Percentiles rank a stretch among this genome's conserved stretches.
Conservation (phyloP, 768 basidiomycete species). For the Trametes elegans region DNA sequence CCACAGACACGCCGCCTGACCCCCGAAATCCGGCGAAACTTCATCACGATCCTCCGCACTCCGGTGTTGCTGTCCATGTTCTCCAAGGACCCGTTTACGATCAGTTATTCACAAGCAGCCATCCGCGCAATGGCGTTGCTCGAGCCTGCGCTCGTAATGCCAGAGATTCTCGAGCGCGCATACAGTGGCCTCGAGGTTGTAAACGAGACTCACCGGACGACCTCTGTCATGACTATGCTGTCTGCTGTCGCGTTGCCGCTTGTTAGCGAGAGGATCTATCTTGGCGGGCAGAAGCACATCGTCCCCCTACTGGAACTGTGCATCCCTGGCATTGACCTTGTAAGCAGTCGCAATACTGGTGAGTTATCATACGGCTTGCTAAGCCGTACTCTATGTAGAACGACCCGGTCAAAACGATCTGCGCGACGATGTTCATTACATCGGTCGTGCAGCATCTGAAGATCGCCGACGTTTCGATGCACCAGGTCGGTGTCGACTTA, state of each 20-base stretch:
- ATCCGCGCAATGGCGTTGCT: slow-evolving; percentile 75
- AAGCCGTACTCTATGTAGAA: slow-evolving; percentile 44
- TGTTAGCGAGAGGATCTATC: slow-evolving; percentile 74
- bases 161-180: slow-evolving; percentile 85
- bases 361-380: neutral
- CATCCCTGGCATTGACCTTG: slow-evolving; percentile 89
- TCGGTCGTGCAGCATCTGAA: slow-evolving; percentile 73
- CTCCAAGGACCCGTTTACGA: slow-evolving; percentile 78
- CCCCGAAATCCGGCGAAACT: slow-evolving; percentile 71
- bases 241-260: slow-evolving; percentile 74
- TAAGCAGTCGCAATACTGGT: slow-evolving; percentile 34
- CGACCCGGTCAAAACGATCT: slow-evolving; percentile 77
- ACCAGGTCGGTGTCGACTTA: slow-evolving; percentile 54
- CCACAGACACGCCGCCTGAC: slow-evolving; percentile 74
- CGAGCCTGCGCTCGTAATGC: slow-evolving; percentile 86
- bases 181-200: slow-evolving; percentile 90
- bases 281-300: slow-evolving; percentile 85
- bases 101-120: slow-evolving; percentile 77
- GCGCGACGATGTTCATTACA: slow-evolving; percentile 76
- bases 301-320: slow-evolving; percentile 85
- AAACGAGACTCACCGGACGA: slow-evolving; percentile 94
- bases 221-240: slow-evolving; percentile 84
- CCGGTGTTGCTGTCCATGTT: slow-evolving; percentile 91
- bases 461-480: slow-evolving; percentile 70
- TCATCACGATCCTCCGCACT: slow-evolving; percentile 79